Evolutionary conservation across 306 rosid species (phyloP).

Genomic region (Carpinus viminea): DNA sequence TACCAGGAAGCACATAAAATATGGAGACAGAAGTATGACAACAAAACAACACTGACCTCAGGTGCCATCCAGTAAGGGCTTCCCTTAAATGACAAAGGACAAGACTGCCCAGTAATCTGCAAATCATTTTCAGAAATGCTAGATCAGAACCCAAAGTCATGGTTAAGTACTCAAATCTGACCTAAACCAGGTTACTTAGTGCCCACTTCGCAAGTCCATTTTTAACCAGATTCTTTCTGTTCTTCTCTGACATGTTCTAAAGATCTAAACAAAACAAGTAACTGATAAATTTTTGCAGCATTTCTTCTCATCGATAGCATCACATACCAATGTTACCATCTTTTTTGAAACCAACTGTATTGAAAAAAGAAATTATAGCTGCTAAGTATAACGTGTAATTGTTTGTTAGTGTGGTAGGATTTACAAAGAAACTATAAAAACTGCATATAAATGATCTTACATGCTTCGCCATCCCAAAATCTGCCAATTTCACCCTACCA

Average conservation of each 20-base stretch:
- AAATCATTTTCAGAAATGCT: slow-evolving; percentile 34
- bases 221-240: background rate
- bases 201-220: background rate
- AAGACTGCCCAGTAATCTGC: slow-evolving; percentile 88
- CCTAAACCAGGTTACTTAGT: background rate
- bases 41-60: slow-evolving; percentile 57
- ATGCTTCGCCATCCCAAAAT: slow-evolving; percentile 99
- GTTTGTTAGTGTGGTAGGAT: background rate
- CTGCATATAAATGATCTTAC: slow-evolving; percentile 48
- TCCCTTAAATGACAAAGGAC: slow-evolving; percentile 95
- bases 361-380: background rate
- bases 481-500: slow-evolving; percentile 93
- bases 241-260: background rate
- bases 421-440: background rate
- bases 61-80: slow-evolving; percentile 99
- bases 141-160: slow-evolving; percentile 27
- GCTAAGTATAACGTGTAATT: background rate
- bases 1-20: slow-evolving; percentile 1
- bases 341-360: background rate
- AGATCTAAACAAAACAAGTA: too few species aligned
- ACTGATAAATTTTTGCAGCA: background rate
- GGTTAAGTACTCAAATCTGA: slow-evolving; percentile 3
- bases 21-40: background rate
- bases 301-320: background rate
- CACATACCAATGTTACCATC: background rate